These are phyloP conservation scores for Glaciozyma antarctica DNA, from an alignment of 768 basidiomycete species.

Conservation along the genomic window DNA sequence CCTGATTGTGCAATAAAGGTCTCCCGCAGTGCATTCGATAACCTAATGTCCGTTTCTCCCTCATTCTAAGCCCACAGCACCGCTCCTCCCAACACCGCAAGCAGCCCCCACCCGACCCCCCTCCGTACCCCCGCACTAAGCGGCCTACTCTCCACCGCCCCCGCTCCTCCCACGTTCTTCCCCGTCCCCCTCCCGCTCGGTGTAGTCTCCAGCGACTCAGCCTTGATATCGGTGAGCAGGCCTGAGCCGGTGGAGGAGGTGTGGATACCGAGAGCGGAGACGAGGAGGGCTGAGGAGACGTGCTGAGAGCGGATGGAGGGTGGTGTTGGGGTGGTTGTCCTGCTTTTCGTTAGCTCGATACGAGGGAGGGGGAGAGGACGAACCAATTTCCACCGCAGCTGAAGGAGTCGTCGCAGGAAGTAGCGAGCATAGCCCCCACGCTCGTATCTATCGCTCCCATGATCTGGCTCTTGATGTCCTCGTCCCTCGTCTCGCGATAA, in stretches of 20 bases:
- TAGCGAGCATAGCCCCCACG: not conserved
- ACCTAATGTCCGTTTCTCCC: too few relatives aligned
- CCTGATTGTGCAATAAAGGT: not conserved
- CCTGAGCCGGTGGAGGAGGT: not conserved
- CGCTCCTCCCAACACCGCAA: too few relatives aligned
- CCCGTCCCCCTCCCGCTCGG: too few relatives aligned
- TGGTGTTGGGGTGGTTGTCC: not conserved
- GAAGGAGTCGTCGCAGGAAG: not conserved
- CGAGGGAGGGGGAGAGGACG: not conserved
- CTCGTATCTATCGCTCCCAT: not conserved
- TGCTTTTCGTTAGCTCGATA: not conserved
- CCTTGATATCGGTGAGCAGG: not conserved
- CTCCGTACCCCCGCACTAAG: too few relatives aligned
- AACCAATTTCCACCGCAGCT: not conserved
- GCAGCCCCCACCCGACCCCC: too few relatives aligned
- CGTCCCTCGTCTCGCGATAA: not conserved
- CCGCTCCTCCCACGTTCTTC: too few relatives aligned
- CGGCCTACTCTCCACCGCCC: too few relatives aligned
- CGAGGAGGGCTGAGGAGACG: constrained; percentile 5
- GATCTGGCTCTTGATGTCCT: not conserved
- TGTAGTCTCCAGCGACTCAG: not conserved
- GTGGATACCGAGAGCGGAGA: not conserved
- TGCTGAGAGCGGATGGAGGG: not conserved
- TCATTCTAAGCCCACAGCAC: too few relatives aligned
- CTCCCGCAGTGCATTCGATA: too few relatives aligned